Percentiles rank a stretch among this genome's conserved stretches.
These are phyloP conservation scores for Globisporangium abappressorium DNA, from an alignment of 352 stramenopile genomes.

Conservation along the genomic window DNA sequence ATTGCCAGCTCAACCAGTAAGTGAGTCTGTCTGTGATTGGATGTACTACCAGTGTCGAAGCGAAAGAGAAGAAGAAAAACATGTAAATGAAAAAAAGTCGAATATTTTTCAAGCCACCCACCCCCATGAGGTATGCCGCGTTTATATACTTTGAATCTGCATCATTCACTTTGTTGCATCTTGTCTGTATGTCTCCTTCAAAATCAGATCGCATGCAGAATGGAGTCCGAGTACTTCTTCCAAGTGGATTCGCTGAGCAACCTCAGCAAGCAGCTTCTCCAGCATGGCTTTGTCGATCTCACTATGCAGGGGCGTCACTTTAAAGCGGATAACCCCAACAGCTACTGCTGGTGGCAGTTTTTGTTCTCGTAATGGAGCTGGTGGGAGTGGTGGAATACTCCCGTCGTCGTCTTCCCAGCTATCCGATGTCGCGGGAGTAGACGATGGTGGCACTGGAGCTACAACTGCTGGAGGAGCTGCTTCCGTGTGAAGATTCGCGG, in stretches of 20 bases:
- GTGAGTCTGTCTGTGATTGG: neutral
- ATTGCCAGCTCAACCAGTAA: neutral
- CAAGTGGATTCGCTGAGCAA: conserved; percentile 18
- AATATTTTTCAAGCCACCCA: neutral
- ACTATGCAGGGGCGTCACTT: conserved; percentile 25
- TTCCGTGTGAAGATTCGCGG: conserved; percentile 47
- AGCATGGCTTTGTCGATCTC: conserved; percentile 20
- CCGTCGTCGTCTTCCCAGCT: conserved; percentile 16
- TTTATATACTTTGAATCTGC: neutral
- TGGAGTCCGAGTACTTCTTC: conserved; percentile 7
- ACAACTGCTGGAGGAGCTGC: neutral
- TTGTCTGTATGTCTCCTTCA: neutral
- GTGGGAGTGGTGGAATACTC: neutral
- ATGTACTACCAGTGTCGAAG: neutral
- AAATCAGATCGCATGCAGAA: conserved; percentile 7
- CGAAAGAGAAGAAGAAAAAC: neutral
- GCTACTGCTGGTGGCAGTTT: conserved; percentile 7
- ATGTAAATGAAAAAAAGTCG: neutral
- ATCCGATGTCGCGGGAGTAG: conserved; percentile 8
- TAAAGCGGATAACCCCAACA: conserved; percentile 33
- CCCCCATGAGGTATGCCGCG: too few species aligned
- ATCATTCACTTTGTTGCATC: neutral
- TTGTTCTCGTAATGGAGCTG: conserved; percentile 3
- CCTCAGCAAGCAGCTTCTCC: conserved; percentile 20
- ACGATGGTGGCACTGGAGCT: neutral